Evolutionary conservation across 305 asterid species (phyloP), one percentile per base, ranked within the genome.

Genomic region (Rubia peregrina): DNA sequence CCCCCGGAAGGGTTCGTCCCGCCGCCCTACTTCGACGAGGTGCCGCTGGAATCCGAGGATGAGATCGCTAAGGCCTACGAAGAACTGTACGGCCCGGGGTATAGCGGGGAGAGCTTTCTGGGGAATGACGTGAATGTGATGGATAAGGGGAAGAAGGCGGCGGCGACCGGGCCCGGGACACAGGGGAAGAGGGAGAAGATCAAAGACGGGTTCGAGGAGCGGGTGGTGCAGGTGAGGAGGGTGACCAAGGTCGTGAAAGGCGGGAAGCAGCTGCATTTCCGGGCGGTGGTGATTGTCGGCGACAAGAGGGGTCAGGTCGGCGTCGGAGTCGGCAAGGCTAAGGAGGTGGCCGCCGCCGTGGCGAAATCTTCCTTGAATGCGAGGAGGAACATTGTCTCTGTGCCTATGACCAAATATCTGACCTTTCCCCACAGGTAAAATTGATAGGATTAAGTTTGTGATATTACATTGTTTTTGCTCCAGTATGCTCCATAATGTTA

Each of bases 231-330:
- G 60, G 98, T 91, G 13, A 82, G 98, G 80, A 88, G 96, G 43
- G 98, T 93, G 22, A 93, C 96, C 0, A 91, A 93, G 81, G 98
- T 93, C 40, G 98, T 93, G 2, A 93, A 93, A 75, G 98, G 98
- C 30, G 98, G 98, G 46, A 91, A 91, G 68, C 97, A 93, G 80
- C 75, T 89, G 83, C 91, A 89, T 77, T 93, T 93, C 12, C 84
- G 98, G 57, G 98, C 92, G 3, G 78, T 93, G 48, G 96, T 91
- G 21, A 95, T 93, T 56, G 96, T 93, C 9, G 97, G 97, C 1
- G 96, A 93, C 63, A 93, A 89, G 65, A 86, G 87, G 82, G 98
- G 98, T 4, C 86, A 86, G 16, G 96, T 93, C 1, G 98, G 98
- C 16, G 96, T 93, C 16, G 98, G 98, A 8, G 97, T 93, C 7